Evolutionary conservation across 179 eudicot species (phyloP).

Genomic region (Beta lomatogona): DNA sequence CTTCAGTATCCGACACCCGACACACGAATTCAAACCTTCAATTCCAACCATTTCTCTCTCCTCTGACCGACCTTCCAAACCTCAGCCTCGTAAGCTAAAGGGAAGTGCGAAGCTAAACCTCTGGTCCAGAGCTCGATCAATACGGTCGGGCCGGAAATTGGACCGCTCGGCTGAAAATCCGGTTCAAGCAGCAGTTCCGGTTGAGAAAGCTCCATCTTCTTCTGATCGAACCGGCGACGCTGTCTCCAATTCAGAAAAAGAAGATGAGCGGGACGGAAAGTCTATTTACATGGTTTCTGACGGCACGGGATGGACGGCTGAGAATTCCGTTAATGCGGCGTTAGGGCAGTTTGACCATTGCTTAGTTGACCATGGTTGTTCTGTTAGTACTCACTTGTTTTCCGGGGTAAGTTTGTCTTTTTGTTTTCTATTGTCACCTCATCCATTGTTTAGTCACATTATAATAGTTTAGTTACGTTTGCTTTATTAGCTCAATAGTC

Average conservation of each 20-base stretch:
- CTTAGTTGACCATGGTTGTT: constrained; percentile 72
- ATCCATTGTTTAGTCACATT: no score
- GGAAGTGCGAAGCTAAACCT: constrained; percentile 63
- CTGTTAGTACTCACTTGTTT: constrained; percentile 85
- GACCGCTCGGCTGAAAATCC: constrained; percentile 40
- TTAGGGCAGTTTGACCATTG: constrained; percentile 93
- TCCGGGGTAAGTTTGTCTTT: constrained; percentile 60
- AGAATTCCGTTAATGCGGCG: constrained; percentile 83
- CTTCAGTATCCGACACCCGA: no score
- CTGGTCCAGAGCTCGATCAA: constrained; percentile 82
- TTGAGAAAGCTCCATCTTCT: constrained; percentile 1
- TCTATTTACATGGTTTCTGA: constrained; percentile 87
- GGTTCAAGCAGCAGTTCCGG: not conserved
- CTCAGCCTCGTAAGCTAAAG: constrained; percentile 41
- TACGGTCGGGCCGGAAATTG: constrained; percentile 66
- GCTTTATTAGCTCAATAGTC: no score
- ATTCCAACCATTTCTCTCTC: no score
- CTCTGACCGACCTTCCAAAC: not conserved
- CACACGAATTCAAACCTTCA: no score
- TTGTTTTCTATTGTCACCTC: no score
- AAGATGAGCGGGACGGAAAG: constrained; percentile 49
- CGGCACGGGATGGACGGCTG: constrained; percentile 97
- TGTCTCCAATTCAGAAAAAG: constrained; percentile 19
- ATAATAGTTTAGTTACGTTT: no score
- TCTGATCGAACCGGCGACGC: constrained; percentile 4